A percentile compares a stretch with the other conserved stretches of the same genome.
phyloP scores from a whole-genome alignment of 2,329 filamentous ascomycete genomes.

The Penicillium italicum region DNA sequence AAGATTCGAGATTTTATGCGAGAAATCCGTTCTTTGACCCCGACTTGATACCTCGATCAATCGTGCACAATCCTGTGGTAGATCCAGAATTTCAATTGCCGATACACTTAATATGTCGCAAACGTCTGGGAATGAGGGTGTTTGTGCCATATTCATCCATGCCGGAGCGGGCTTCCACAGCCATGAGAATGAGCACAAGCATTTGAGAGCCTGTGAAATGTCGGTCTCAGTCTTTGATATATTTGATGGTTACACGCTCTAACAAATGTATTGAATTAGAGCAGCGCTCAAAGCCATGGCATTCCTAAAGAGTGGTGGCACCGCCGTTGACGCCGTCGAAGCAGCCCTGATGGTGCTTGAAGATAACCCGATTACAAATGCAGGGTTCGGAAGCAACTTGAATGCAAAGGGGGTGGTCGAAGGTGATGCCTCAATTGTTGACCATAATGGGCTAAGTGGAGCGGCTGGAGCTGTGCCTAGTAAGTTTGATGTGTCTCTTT shows the following conservation, averaged over 20 bases:
- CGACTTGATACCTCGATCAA: not conserved
- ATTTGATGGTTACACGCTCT: not conserved
- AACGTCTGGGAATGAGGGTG: constrained; percentile 43
- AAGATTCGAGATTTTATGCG: not conserved
- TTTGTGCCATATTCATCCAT: constrained; percentile 86
- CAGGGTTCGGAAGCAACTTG: constrained; percentile 92
- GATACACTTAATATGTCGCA: constrained; percentile 27
- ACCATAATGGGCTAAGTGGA: constrained; percentile 85
- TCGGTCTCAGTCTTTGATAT: constrained; percentile 48
- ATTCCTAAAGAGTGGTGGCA: constrained; percentile 71
- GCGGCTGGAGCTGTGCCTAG: constrained; percentile 87
- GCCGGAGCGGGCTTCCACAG: constrained; percentile 95
- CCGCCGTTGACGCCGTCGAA: constrained; percentile 84
- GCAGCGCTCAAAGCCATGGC: constrained; percentile 81
- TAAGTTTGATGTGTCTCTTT: constrained; percentile 49
- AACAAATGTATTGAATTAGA: constrained; percentile 45
- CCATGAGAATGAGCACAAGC: constrained; percentile 74
- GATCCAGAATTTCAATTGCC: not conserved
- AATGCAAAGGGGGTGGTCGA: constrained; percentile 88
- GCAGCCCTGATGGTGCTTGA: constrained; percentile 83
- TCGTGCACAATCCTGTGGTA: not conserved
- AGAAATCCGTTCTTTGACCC: too few relatives aligned
- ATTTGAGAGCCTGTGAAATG: constrained; percentile 85
- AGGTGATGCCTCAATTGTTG: constrained; percentile 89
- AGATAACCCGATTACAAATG: constrained; percentile 93